A percentile compares a stretch with the other conserved stretches of the same genome.
These are phyloP conservation scores for Claviceps sp. DNA, from an alignment of 2,329 filamentous ascomycete genomes.

Conservation along the genomic window DNA sequence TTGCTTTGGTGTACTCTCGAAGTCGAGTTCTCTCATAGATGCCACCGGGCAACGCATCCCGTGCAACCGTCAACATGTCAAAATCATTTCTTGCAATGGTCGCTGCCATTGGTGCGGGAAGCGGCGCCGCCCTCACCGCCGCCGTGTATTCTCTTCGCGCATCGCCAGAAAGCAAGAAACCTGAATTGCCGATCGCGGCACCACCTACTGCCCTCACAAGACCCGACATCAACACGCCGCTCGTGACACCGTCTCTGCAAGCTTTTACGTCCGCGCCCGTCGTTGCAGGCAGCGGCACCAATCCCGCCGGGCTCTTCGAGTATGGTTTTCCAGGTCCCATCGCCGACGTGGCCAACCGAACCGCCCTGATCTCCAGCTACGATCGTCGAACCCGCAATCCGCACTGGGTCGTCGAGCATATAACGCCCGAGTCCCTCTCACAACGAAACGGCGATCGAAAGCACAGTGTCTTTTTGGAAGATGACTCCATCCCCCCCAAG, in stretches of 20 bases:
- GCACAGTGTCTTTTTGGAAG: slow-evolving; percentile 72
- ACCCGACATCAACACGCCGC: slow-evolving; percentile 12
- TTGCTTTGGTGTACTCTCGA: not conserved
- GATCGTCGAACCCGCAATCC: slow-evolving; percentile 87
- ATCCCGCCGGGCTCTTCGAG: slow-evolving; percentile 65
- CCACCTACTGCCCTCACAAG: slow-evolving; percentile 10
- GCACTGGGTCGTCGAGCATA: slow-evolving; percentile 91
- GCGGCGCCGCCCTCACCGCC: slow-evolving; percentile 61
- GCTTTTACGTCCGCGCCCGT: slow-evolving; percentile 24
- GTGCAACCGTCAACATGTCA: slow-evolving; percentile 45
- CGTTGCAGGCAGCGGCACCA: slow-evolving; percentile 38
- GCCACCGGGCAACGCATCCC: slow-evolving; percentile 3
- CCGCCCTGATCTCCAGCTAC: slow-evolving; percentile 73
- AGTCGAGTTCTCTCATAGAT: slow-evolving; percentile 7
- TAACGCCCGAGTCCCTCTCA: slow-evolving; percentile 74
- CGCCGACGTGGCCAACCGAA: slow-evolving; percentile 63
- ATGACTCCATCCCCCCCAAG: slow-evolving; percentile 62
- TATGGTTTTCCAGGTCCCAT: slow-evolving; percentile 90
- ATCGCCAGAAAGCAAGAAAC: slow-evolving; percentile 15
- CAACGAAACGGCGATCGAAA: slow-evolving; percentile 68
- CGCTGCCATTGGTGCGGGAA: slow-evolving; percentile 62
- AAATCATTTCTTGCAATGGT: slow-evolving; percentile 65
- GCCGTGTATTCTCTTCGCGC: slow-evolving; percentile 47
- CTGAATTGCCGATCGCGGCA: slow-evolving; percentile 9
- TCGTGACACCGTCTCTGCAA: slow-evolving; percentile 45